Conservation (phyloP, 495 filamentous ascomycete genomes). For the Aspergillus wentii region DNA sequence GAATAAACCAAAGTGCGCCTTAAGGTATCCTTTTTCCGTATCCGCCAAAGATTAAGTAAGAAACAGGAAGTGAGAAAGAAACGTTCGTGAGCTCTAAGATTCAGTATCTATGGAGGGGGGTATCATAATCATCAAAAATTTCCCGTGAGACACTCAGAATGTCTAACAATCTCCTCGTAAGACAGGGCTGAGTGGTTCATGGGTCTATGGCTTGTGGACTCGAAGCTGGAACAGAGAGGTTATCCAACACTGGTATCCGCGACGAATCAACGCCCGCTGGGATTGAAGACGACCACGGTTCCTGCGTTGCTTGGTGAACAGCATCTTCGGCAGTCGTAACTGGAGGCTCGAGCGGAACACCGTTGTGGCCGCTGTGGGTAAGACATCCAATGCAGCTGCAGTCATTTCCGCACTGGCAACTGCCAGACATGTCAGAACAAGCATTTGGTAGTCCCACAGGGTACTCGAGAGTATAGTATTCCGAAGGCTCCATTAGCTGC, state of each 20-base stretch:
- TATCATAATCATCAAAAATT: conserved; percentile 28
- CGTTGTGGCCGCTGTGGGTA: conserved; percentile 45
- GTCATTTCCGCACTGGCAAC: conserved; percentile 45
- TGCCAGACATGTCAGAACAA: conserved; percentile 41
- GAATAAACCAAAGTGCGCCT: conserved; percentile 1
- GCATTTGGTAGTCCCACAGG: conserved; percentile 32
- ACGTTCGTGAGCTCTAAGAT: not conserved
- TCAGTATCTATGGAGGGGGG: conserved; percentile 18
- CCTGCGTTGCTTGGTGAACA: too few species aligned
- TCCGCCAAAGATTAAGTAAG: not conserved
- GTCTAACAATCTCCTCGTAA: too few species aligned
- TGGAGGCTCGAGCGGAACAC: conserved; percentile 21
- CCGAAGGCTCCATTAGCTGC: conserved; percentile 37
- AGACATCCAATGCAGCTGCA: conserved; percentile 49
- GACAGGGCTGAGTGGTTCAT: too few species aligned
- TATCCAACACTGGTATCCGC: conserved; percentile 13
- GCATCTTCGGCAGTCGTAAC: too few species aligned
- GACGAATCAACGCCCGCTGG: too few species aligned
- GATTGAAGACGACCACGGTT: too few species aligned
- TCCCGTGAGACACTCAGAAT: too few species aligned
- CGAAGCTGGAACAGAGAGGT: conserved; percentile 13
- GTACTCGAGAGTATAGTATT: conserved; percentile 45
- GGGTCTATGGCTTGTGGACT: conserved; percentile 15
- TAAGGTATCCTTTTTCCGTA: not conserved
- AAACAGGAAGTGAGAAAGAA: conserved; percentile 6